Conservation (phyloP, 192 early-diverging fungal genomes). For the Linnemannia exigua region DNA sequence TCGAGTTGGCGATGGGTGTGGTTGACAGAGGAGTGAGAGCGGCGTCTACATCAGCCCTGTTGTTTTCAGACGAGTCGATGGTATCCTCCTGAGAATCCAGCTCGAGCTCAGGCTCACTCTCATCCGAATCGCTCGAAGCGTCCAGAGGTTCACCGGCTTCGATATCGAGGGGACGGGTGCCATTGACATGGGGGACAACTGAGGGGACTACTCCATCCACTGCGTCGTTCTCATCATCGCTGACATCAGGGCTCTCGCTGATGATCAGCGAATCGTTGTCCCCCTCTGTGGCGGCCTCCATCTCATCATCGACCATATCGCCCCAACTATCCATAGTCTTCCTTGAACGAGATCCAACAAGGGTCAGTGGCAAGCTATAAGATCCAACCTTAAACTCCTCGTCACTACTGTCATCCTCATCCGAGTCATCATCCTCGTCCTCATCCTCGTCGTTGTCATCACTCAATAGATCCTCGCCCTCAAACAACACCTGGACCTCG, state of each 20-base stretch:
- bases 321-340: not conserved
- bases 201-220: constrained; percentile 27
- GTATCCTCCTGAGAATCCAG: constrained; percentile 7
- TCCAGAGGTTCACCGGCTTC: constrained; percentile 34
- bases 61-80: not conserved
- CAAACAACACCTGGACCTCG: constrained; percentile 24
- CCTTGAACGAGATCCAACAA: constrained; percentile 13
- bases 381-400: constrained; percentile 10
- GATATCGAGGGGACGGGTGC: constrained; percentile 42
- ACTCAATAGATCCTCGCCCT: constrained; percentile 8
- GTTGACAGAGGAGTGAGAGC: constrained; percentile 26
- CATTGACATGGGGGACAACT: constrained; percentile 10
- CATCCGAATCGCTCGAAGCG: not conserved
- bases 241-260: not conserved
- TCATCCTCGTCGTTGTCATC: constrained; percentile 16
- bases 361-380: not conserved
- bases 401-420: constrained; percentile 18
- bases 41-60: not conserved
- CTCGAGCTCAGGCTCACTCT: constrained; percentile 9
- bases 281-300: not conserved
- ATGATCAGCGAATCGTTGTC: not conserved
- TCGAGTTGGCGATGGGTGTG: not conserved
- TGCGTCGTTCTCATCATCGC: constrained; percentile 16
- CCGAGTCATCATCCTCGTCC: constrained; percentile 7
- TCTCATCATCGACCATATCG: constrained; percentile 23